These are phyloP conservation scores for Cicer judaicum DNA, from an alignment of 306 rosid species.

Conservation along the genomic window DNA sequence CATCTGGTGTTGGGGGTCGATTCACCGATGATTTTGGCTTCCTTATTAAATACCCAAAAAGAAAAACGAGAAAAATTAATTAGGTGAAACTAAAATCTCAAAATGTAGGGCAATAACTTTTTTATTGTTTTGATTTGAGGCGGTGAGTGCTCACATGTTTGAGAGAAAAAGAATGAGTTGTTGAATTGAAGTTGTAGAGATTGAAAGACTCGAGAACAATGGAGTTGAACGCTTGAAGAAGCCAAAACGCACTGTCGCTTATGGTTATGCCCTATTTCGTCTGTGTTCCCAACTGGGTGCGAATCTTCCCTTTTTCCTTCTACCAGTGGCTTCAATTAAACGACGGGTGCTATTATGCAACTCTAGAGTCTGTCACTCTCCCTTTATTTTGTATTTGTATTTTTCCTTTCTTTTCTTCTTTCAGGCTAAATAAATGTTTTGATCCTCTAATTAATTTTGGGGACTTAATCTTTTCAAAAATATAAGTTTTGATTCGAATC, in stretches of 20 bases:
- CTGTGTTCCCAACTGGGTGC: too few species aligned
- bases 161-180: not conserved
- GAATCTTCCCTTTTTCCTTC: too few species aligned
- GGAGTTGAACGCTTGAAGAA: not conserved
- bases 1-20: constrained; percentile 93
- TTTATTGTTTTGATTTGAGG: not conserved
- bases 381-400: too few species aligned
- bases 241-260: not conserved
- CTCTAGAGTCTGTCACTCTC: too few species aligned
- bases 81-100: constrained; percentile 16
- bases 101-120: not conserved
- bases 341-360: too few species aligned
- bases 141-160: constrained; percentile 12
- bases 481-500: too few species aligned
- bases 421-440: too few species aligned
- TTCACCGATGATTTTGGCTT: constrained; percentile 81
- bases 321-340: too few species aligned
- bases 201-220: not conserved
- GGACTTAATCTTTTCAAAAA: too few species aligned
- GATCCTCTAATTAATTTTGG: too few species aligned
- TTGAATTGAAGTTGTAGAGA: not conserved
- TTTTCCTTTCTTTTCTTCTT: too few species aligned
- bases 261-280: not conserved
- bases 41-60: constrained; percentile 48
- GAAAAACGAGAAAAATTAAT: not conserved